Base-by-base conservation (phyloP, 805 yeast genomes). In the Gaillardinia entomophila region DNA sequence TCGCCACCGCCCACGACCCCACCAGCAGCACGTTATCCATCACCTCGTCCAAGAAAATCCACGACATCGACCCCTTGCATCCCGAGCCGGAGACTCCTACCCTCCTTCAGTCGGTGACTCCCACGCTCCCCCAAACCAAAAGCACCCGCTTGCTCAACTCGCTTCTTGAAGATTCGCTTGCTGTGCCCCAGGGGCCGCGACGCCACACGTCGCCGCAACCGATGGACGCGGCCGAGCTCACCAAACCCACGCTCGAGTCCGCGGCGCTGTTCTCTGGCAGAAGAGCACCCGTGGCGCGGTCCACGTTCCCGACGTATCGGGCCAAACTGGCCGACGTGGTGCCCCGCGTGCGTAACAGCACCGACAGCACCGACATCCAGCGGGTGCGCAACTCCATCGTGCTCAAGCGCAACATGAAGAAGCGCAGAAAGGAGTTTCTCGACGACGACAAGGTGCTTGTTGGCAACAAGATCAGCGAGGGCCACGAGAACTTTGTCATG, bases 401-500 rank as follows among this genome's bases (percentile, higher is more conserved):
- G 12, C 55, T 57, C 6, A 71, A 69, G 37, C 61, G 77, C 24
- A 55, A 57, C 41, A 35, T 57, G 42, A 68, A 64, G 39, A 61
- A 62, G 50, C 67, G 62, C 41, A 56, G 65, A 28, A 57, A 49
- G 36, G 66, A 64, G 12, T 51, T 58, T 26, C 39, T 57, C 15
- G 75, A 72, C 31, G 82, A 75, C 40, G 79, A 74, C 33, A 52
- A 55, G 29, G 89, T 80, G 3, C 55, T 80, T 27, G 79, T 84
- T 10, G 95, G 95, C 3, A 82, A 84, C 41, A 80, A 80, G 45
- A 89, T 87, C 25, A 74, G 82, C 41, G 97, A 92, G 57, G 97
- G 96, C 27, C 97, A 92, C 52, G 87, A 78, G 31, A 92, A 89
- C 55, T 92, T 82, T 49, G 85, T 88, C 17, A 79, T 90, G 68